Evolutionary conservation across 305 asterid species (phyloP), one percentile per base, ranked within the genome.

Genomic region (Fraxinus angustifolia): DNA sequence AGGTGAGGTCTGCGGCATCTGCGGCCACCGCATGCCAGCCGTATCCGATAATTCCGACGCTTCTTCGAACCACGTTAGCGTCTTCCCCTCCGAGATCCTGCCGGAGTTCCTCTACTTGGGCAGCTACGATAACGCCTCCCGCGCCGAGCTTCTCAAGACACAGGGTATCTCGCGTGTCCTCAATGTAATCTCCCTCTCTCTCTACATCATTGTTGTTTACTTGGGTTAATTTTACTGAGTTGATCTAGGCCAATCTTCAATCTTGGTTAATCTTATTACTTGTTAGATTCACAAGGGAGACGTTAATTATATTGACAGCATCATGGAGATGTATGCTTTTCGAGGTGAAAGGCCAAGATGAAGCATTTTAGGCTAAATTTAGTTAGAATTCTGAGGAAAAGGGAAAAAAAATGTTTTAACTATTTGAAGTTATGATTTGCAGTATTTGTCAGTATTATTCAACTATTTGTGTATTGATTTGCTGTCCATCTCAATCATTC

Each of bases 61-160:
- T 31, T 30, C 84, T 3, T 21, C 89, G 26, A 36, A 80, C 36
- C 92, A 87, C 60, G 80, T 85, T 73, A 90, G 92, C 86, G 92
- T 91, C 53, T 90, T 90, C 78, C 90, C 94, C 11, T 84, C 94
- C 12, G 92, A 89, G 93, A 90, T 90, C 90, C 62, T 90, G 87
- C 88, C 91, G 21, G 93, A 90, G 79, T 90, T 90, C 81, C 89
- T 90, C 34, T 90, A 81, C 75, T 67, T 90, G 85, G 93, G 92
- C 0, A 90, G 92, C 85, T 90, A 90, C 73, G 93, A 89, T 70
- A 89, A 89, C 70, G 93, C 93, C 8, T 90, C 93, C 0, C 86
- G 93, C 8, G 91, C 92, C 0, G 92, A 90, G 73, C 89, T 90
- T 70, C 89, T 90, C 81, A 89, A 89, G 80, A 89, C 89, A 70